A percentile compares a stretch with the other conserved stretches of the same genome.
Conservation (phyloP, 768 basidiomycete species). For the Tylopilus vinaceipallidus region DNA sequence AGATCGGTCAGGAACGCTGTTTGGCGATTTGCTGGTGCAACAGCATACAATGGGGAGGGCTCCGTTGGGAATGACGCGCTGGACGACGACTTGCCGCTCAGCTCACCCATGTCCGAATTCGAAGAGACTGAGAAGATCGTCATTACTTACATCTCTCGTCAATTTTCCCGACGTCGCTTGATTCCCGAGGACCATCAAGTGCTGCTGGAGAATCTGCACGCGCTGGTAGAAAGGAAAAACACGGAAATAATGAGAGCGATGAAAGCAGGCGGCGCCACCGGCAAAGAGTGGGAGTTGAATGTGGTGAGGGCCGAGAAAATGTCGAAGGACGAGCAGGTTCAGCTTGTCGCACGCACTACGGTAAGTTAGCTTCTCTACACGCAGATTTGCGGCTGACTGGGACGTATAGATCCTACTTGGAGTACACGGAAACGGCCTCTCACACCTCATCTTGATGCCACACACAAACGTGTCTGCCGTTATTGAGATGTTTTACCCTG, state of each 20-base stretch:
- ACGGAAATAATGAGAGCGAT: slow-evolving; percentile 11
- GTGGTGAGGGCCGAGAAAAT: slow-evolving; percentile 62
- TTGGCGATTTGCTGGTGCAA: slow-evolving; percentile 63
- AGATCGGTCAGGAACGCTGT: slow-evolving; percentile 66
- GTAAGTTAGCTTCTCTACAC: slow-evolving; percentile 38
- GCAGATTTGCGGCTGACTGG: neutral
- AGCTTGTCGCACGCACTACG: slow-evolving; percentile 62
- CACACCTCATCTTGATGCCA: slow-evolving; percentile 85
- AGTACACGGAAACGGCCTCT: slow-evolving; percentile 79
- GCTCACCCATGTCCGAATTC: slow-evolving; percentile 20
- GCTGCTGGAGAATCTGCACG: slow-evolving; percentile 51
- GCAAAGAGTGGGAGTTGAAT: slow-evolving; percentile 55
- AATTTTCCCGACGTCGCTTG: slow-evolving; percentile 51
- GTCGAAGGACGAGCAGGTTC: slow-evolving; percentile 74
- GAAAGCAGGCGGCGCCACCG: neutral
- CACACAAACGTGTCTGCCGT: slow-evolving; percentile 72
- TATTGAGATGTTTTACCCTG: slow-evolving; percentile 81
- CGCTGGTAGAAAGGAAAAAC: slow-evolving; percentile 43
- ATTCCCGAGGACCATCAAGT: slow-evolving; percentile 52
- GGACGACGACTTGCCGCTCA: neutral
- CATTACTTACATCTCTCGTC: slow-evolving; percentile 73
- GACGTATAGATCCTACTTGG: slow-evolving; percentile 58
- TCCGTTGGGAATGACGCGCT: slow-evolving; percentile 5
- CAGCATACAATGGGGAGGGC: slow-evolving; percentile 33
- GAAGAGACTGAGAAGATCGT: slow-evolving; percentile 50